Percentiles rank a stretch among this genome's conserved stretches.
Evolutionary conservation across 257 asterid species (phyloP).

Genomic region (Penstemon barbatus): DNA sequence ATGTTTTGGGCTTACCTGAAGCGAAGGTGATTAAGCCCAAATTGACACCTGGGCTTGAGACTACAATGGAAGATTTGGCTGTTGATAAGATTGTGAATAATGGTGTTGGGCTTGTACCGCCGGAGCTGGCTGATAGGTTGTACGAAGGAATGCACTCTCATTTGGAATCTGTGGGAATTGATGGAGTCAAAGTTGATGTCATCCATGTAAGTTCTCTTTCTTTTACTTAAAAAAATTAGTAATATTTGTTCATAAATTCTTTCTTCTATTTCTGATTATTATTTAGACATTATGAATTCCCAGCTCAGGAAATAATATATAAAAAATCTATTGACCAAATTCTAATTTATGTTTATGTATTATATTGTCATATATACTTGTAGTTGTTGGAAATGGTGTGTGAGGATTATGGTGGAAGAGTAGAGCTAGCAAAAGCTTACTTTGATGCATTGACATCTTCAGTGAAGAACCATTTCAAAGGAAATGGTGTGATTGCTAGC

Average conservation of each 20-base stretch:
- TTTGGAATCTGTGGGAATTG: constrained; percentile 79
- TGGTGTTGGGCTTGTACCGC: constrained; percentile 87
- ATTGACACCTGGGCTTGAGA: constrained; percentile 72
- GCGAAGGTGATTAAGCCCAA: constrained; percentile 62
- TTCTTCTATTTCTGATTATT: no score
- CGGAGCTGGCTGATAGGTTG: constrained; percentile 55
- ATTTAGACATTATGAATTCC: no score
- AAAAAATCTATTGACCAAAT: not conserved
- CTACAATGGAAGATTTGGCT: constrained; percentile 92
- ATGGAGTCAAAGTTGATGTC: constrained; percentile 94
- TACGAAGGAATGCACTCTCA: constrained; percentile 90
- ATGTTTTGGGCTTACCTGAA: constrained; percentile 54
- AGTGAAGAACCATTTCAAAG: constrained; percentile 78
- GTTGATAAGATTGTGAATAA: constrained; percentile 90
- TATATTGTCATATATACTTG: not conserved
- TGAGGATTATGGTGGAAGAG: constrained; percentile 89
- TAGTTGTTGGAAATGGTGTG: constrained; percentile 86
- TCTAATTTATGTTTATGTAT: not conserved
- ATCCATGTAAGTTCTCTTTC: constrained; percentile 59
- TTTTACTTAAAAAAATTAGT: not conserved
- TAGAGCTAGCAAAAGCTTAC: constrained; percentile 82
- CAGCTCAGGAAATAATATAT: not conserved
- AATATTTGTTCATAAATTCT: no score
- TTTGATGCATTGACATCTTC: constrained; percentile 70
- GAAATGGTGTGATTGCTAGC: constrained; percentile 94